Conservation (phyloP, 176 grass and related monocot genomes). For the Oryza meyeriana region DNA sequence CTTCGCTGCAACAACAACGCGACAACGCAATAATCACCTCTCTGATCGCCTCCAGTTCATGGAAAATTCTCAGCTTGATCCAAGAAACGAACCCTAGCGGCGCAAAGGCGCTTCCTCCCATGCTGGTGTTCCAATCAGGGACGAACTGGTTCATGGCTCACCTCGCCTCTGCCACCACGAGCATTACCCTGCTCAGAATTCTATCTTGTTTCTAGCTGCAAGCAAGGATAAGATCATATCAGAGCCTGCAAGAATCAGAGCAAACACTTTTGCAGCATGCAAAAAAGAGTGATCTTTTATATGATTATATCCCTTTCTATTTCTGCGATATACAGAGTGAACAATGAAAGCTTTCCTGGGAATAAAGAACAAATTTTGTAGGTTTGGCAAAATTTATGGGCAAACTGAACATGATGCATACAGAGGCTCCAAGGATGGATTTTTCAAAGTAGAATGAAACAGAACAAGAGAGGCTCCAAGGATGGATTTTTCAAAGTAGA, state of each 20-base stretch:
- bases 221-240: neutral
- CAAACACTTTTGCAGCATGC: neutral
- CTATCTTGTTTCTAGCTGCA: neutral
- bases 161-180: neutral
- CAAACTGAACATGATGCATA: neutral
- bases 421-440: neutral
- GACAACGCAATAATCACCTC: neutral
- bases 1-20: neutral
- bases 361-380: neutral
- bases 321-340: too few relatives aligned
- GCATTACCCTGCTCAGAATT: neutral
- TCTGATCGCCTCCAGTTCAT: neutral
- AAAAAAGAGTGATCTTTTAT: neutral
- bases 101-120: constrained; percentile 33
- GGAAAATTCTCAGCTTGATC: neutral
- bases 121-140: constrained; percentile 43
- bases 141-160: constrained; percentile 55
- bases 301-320: too few relatives aligned
- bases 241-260: neutral
- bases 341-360: too few relatives aligned
- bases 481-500: neutral
- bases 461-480: neutral
- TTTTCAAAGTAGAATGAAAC: neutral
- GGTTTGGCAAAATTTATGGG: neutral
- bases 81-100: constrained; percentile 14